Conservation (phyloP, 2,329 filamentous ascomycete genomes). For the Colletotrichum melonis region DNA sequence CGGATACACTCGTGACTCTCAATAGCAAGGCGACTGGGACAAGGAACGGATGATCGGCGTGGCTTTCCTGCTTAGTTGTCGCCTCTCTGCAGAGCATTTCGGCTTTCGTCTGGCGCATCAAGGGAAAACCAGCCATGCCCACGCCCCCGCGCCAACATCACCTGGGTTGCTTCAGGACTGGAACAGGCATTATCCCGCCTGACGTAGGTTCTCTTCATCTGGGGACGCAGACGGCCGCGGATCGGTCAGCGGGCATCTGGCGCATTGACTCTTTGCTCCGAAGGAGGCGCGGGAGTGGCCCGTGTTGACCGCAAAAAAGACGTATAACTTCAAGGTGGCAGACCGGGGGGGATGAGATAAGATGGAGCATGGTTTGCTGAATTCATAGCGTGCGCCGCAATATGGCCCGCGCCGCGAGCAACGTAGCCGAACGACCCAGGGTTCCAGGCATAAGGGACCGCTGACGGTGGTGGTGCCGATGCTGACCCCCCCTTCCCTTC, state of each 20-base stretch:
- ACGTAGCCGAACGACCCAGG: slow-evolving; percentile 10
- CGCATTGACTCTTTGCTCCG: neutral
- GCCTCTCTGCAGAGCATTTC: neutral
- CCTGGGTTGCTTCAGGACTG: neutral
- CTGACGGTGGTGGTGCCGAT: neutral
- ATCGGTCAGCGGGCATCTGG: slow-evolving; percentile 20
- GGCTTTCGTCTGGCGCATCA: neutral
- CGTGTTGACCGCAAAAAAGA: neutral
- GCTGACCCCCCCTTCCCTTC: neutral
- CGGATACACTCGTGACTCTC: neutral
- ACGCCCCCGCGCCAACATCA: neutral
- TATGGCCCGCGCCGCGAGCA: slow-evolving; percentile 23
- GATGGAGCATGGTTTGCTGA: neutral
- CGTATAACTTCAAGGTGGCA: neutral
- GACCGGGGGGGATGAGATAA: slow-evolving; percentile 14
- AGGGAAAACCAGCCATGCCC: neutral
- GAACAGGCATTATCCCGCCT: neutral
- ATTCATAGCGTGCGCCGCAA: neutral
- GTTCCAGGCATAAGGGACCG: neutral
- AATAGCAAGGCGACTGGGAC: neutral
- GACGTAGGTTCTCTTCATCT: neutral
- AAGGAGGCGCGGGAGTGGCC: slow-evolving; percentile 6
- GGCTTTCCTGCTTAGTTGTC: neutral
- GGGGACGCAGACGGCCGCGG: neutral
- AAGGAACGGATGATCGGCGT: neutral